phyloP scores from a whole-genome alignment of 345 rosid genomes.

The Melastoma malabathricum region DNA sequence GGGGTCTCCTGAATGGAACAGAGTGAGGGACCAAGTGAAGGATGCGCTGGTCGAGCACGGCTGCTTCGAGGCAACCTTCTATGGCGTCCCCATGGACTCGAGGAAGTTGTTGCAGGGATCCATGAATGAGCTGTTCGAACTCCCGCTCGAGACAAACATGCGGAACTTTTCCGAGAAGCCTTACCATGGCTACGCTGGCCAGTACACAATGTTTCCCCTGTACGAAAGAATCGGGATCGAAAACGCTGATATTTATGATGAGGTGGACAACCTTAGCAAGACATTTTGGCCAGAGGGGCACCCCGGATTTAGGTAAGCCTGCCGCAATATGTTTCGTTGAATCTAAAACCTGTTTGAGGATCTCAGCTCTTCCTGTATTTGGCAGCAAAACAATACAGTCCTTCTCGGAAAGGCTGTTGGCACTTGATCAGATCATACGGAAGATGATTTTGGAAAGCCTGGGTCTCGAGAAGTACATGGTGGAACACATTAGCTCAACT shows the following conservation, averaged over 20 bases:
- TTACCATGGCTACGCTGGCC: constrained; percentile 45
- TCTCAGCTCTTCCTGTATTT: neutral
- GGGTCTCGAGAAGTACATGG: constrained; percentile 27
- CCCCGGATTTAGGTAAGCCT: constrained; percentile 30
- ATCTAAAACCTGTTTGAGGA: neutral
- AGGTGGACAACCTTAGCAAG: constrained; percentile 21
- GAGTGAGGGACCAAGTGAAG: constrained; percentile 20
- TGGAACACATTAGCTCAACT: constrained; percentile 48
- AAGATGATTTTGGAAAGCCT: constrained; percentile 48
- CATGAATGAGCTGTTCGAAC: constrained; percentile 38
- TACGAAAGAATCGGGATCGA: constrained; percentile 59
- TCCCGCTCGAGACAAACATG: constrained; percentile 37
- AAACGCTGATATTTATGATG: constrained; percentile 17
- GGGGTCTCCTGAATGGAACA: constrained; percentile 31
- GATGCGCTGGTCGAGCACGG: constrained; percentile 46
- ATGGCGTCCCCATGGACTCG: constrained; percentile 22
- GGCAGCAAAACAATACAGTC: constrained; percentile 26
- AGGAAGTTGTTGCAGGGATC: constrained; percentile 18
- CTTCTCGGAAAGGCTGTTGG: constrained; percentile 23
- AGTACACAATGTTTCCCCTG: constrained; percentile 36
- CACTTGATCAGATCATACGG: constrained; percentile 27
- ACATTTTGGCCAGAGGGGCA: constrained; percentile 46
- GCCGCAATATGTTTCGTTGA: neutral
- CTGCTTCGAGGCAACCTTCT: constrained; percentile 46
- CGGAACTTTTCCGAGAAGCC: constrained; percentile 36